Base-by-base conservation (phyloP, 1,139 yeast genomes). In the Zygosaccharomyces sapae region DNA sequence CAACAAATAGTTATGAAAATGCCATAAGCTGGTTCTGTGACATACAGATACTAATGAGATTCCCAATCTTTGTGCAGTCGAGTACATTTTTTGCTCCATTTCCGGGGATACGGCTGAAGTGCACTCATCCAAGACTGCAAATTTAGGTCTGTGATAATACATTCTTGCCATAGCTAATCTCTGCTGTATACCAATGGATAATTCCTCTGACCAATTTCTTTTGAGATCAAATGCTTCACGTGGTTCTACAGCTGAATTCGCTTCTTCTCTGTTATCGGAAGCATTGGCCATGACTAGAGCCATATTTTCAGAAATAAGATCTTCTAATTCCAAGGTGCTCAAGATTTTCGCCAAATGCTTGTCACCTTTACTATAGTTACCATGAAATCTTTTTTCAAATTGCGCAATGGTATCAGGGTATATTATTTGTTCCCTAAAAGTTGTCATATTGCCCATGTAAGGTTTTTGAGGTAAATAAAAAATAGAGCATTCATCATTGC, bases 391-490 rank as follows among this genome's bases (percentile, higher is more conserved):
- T 56, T 61, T 60, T 25, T 72, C 71, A 64, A 77, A 86, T 43
- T 82, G 83, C 19, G 77, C 77, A 41, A 79, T 69, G 4, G 86
- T 75, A 53, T 84, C 83, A 4, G 97, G 97, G 65, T 90, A 90
- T 27, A 88, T 86, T 34, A 90, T 82, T 69, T 89, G 97, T 63
- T 89, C 96, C 48, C 87, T 77, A 53, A 90, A 76, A 1, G 92
- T 75, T 3, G 85, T 81, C 55, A 73, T 73, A 51, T 76, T 74
- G 30, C 89, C 81, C 58, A 90, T 76, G 64, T 89, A 90, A 2
- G 97, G 95, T 59, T 94, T 76, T 68, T 90, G 97, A 2, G 97
- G 97, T 53, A 90, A 76, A 66, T 90, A 90, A 62, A 89, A 90
- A 64, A 90, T 82, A 55, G 86, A 85, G 45, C 71, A 70, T 18